Evolutionary conservation across 2,329 filamentous ascomycete genomes (phyloP), one percentile per base, ranked within the genome.

Genomic region (Microdochium trichocladiopsis): DNA sequence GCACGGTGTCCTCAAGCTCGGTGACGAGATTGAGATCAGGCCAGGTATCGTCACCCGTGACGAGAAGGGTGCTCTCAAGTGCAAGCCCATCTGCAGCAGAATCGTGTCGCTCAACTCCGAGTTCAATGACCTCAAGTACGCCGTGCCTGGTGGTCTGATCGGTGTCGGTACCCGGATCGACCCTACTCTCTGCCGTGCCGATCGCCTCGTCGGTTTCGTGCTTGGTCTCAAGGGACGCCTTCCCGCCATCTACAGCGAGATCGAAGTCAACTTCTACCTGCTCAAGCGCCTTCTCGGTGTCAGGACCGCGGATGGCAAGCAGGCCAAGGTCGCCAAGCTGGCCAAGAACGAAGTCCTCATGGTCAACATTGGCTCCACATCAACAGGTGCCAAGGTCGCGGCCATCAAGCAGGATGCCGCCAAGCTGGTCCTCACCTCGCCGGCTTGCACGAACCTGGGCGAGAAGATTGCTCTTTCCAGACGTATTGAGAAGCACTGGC

Each of bases 401-500:
- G 93, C 90, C 64, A 95, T 97, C 68, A 96, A 94, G 82, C 92
- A 93, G 66, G 94, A 99, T 81, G 93, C 92, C 53, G 94, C 94
- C 53, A 96, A 96, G 78, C 81, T 99, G 60, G 87, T 90, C 55
- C 78, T 99, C 62, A 97, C 92, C 56, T 93, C 85, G 68, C 92
- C 92, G 47, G 94, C 94, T 53, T 99, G 94, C 78, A 99, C 94
- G 50, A 93, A 95, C 69, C 87, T 96, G 66, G 92, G 92, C 59
- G 93, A 99, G 80, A 97, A 99, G 87, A 92, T 99, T 65, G 94
- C 94, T 43, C 79, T 99, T 66, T 91, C 86, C 69, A 82, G 94
- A 75, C 89, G 94, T 85, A 96, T 97, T 65, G 94, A 99, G 75
- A 97, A 97, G 84, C 93, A 96, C 75, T 97, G 93, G 93, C 89